phyloP scores from a whole-genome alignment of 2,329 filamentous ascomycete genomes.

The Neophaeococcomyces mojaviensis region DNA sequence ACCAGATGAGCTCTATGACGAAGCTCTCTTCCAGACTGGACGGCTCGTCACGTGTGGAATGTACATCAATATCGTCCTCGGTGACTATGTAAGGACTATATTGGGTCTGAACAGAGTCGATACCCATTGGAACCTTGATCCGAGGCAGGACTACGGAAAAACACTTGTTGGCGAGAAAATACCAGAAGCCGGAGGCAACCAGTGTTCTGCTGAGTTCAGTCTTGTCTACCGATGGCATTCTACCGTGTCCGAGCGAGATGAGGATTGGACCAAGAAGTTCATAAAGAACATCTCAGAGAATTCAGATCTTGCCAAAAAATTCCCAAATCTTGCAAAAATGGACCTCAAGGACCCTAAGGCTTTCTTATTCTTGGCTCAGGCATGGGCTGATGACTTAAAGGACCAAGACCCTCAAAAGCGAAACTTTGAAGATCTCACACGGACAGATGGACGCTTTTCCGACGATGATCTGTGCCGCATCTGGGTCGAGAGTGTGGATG shows the following conservation, averaged over 20 bases:
- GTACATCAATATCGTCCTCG: slow-evolving; percentile 70
- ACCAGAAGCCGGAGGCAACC: slow-evolving; percentile 67
- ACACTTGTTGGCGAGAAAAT: slow-evolving; percentile 49
- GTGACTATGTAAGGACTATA: slow-evolving; percentile 73
- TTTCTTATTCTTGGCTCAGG: no score
- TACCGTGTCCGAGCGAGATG: slow-evolving; percentile 64
- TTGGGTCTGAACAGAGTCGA: slow-evolving; percentile 64
- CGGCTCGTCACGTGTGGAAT: slow-evolving; percentile 66
- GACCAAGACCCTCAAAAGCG: no score
- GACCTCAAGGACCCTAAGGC: slow-evolving; percentile 44
- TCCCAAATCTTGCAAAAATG: slow-evolving; percentile 56
- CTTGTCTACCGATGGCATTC: slow-evolving; percentile 83
- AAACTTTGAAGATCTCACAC: no score
- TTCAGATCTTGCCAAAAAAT: slow-evolving; percentile 51
- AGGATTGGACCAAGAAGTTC: slow-evolving; percentile 64
- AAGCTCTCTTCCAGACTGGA: slow-evolving; percentile 72
- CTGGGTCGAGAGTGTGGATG: slow-evolving; percentile 61
- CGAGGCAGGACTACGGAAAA: slow-evolving; percentile 60
- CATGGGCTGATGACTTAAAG: no score
- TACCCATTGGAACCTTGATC: slow-evolving; percentile 75
- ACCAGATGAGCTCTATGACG: slow-evolving; percentile 65
- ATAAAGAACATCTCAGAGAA: slow-evolving; percentile 55
- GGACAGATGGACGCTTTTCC: slow-evolving; percentile 56
- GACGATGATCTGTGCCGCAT: slow-evolving; percentile 71
- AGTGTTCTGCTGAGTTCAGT: slow-evolving; percentile 81